These are phyloP conservation scores for Saccharomyces hybrid DNA, from an alignment of 1,139 yeast genomes.

Conservation along the genomic window DNA sequence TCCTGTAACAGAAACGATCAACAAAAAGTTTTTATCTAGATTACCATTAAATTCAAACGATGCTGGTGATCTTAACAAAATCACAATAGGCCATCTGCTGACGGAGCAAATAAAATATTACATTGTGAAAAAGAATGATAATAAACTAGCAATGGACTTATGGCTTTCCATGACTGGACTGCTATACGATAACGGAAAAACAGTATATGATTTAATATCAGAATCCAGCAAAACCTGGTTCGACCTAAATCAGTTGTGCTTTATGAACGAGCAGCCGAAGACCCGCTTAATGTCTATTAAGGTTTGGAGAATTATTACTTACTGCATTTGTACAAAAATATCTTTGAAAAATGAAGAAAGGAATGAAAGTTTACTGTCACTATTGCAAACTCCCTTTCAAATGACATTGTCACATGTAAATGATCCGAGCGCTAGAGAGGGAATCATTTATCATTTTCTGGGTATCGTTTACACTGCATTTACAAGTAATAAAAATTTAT, in stretches of 20 bases:
- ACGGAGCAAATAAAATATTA: conserved; percentile 14
- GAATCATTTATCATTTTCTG: conserved; percentile 9
- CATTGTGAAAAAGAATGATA: conserved; percentile 15
- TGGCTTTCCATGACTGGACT: conserved; percentile 28
- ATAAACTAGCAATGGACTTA: conserved; percentile 25
- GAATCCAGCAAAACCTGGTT: conserved; percentile 18
- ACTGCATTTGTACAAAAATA: conserved; percentile 15
- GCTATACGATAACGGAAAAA: conserved; percentile 15
- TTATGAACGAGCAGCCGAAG: conserved; percentile 8
- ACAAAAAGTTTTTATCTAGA: conserved; percentile 3
- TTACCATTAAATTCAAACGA: not conserved
- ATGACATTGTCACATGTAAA: conserved; percentile 5
- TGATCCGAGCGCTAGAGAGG: conserved; percentile 1
- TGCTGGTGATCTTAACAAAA: not conserved
- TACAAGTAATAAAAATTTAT: not conserved
- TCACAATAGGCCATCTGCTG: conserved; percentile 17
- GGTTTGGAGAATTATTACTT: conserved; percentile 26
- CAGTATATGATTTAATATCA: conserved; percentile 7
- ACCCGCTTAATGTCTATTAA: conserved; percentile 19
- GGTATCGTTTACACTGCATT: conserved; percentile 14
- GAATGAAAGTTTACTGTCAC: conserved; percentile 4
- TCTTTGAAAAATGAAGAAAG: not conserved
- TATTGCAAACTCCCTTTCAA: conserved; percentile 14
- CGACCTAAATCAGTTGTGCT: conserved; percentile 14
- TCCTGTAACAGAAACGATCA: conserved; percentile 10